Evolutionary conservation across 306 rosid species (phyloP).

Genomic region (Fragaria nilgerrensis): DNA sequence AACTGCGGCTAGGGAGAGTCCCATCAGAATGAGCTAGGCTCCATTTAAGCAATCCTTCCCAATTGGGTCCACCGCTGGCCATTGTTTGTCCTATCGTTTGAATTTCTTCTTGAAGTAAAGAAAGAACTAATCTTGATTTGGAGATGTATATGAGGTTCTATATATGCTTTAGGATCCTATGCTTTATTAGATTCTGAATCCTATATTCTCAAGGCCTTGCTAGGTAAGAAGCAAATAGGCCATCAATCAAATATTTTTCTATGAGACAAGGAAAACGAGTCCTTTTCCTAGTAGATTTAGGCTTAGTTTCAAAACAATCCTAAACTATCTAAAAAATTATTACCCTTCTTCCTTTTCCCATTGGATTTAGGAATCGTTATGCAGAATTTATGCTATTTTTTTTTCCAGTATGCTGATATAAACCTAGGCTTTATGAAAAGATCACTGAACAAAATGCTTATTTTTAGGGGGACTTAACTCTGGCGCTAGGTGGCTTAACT

Average conservation of each 20-base stretch:
- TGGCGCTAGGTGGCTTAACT: not conserved
- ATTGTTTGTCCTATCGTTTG: slow-evolving; percentile 19
- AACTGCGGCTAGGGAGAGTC: slow-evolving; percentile 51
- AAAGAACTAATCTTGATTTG: not conserved
- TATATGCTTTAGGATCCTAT: not conserved
- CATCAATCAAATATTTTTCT: not conserved
- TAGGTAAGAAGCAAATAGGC: too few relatives aligned
- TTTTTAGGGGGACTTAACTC: not conserved
- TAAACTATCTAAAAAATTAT: too few relatives aligned
- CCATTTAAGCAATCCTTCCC: slow-evolving; percentile 93
- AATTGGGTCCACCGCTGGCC: slow-evolving; percentile 78
- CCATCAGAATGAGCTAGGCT: slow-evolving; percentile 79
- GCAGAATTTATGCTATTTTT: too few relatives aligned
- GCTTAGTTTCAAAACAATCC: not conserved
- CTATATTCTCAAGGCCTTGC: not conserved
- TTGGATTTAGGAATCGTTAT: not conserved
- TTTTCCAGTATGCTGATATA: too few relatives aligned
- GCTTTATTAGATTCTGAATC: not conserved
- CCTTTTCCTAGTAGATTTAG: not conserved
- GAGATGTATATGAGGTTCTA: not conserved
- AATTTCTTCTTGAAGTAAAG: not conserved
- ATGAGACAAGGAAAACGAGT: not conserved
- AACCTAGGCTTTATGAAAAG: too few relatives aligned
- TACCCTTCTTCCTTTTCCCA: not conserved
- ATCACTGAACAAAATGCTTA: not conserved